Percentiles rank a stretch among this genome's conserved stretches.
Evolutionary conservation across 176 grass and related monocot species (phyloP).

Genomic region (Cenchrus purpureus): DNA sequence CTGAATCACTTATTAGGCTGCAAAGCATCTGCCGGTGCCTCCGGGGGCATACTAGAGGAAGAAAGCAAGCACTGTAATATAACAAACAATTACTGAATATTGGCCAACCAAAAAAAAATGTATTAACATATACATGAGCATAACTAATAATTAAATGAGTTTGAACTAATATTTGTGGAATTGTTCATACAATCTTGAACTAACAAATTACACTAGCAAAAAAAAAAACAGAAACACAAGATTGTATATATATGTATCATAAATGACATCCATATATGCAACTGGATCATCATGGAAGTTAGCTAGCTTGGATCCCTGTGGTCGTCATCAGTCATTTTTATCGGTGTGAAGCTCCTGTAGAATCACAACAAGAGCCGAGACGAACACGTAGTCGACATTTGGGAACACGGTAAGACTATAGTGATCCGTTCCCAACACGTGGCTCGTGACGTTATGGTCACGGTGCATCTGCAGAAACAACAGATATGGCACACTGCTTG

Average conservation of each 20-base stretch:
- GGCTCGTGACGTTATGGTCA: conserved; percentile 37
- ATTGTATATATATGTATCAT: background rate
- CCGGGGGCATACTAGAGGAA: no score
- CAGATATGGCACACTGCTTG: background rate
- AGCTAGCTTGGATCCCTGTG: background rate
- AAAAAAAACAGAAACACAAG: background rate
- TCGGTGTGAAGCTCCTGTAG: conserved; percentile 67
- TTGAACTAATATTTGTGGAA: no score
- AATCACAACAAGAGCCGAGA: conserved; percentile 59
- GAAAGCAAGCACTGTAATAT: no score
- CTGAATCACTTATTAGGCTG: no score
- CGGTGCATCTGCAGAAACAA: conserved; percentile 59
- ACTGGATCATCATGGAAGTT: background rate
- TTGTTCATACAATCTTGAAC: no score
- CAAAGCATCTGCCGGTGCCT: no score
- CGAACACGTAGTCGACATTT: conserved; percentile 60
- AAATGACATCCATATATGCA: background rate
- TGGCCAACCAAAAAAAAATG: background rate
- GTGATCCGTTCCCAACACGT: conserved; percentile 44
- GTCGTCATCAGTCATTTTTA: background rate
- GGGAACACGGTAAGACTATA: conserved; percentile 57
- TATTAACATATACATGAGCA: background rate
- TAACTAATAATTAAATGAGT: background rate
- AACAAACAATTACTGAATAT: no score
- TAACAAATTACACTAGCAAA: no score